Conservation (phyloP, 306 rosid genomes). For the Clitoria ternatea region DNA sequence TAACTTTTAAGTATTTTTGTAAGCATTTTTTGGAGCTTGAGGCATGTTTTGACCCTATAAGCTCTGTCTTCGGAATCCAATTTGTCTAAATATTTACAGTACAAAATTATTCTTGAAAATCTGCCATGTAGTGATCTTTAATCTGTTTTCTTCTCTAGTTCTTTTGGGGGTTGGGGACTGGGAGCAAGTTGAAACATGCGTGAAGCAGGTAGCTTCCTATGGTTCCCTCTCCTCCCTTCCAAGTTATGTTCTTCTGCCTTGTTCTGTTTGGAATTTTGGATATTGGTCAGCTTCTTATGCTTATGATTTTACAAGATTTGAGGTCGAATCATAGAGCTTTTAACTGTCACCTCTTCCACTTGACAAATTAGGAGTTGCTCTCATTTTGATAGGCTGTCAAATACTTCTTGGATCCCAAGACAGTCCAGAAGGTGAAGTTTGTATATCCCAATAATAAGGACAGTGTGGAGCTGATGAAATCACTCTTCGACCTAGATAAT, state of each 20-base stretch:
- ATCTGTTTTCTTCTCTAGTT: not conserved
- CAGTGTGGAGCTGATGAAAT: constrained; percentile 78
- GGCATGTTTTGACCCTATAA: too few species aligned
- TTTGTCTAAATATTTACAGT: too few species aligned
- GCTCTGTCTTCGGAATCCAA: too few species aligned
- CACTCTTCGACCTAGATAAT: constrained; percentile 69
- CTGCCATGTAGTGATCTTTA: not conserved
- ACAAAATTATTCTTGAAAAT: not conserved
- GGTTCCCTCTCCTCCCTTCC: not conserved
- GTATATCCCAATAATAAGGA: constrained; percentile 68
- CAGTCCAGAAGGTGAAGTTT: constrained; percentile 78
- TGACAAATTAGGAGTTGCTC: not conserved
- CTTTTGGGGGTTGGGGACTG: not conserved
- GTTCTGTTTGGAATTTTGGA: not conserved
- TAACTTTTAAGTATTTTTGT: too few species aligned
- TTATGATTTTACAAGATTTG: not conserved
- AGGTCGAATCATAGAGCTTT: constrained; percentile 12
- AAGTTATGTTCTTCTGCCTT: not conserved
- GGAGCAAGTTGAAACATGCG: not conserved
- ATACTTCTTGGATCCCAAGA: constrained; percentile 76
- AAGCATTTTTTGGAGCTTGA: too few species aligned
- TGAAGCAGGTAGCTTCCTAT: not conserved
- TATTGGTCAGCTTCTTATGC: not conserved
- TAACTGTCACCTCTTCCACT: not conserved
- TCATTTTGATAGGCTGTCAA: constrained; percentile 52